phyloP scores from a whole-genome alignment of 2,329 filamentous ascomycete genomes.

The Aaosphaeria pasadenensis region DNA sequence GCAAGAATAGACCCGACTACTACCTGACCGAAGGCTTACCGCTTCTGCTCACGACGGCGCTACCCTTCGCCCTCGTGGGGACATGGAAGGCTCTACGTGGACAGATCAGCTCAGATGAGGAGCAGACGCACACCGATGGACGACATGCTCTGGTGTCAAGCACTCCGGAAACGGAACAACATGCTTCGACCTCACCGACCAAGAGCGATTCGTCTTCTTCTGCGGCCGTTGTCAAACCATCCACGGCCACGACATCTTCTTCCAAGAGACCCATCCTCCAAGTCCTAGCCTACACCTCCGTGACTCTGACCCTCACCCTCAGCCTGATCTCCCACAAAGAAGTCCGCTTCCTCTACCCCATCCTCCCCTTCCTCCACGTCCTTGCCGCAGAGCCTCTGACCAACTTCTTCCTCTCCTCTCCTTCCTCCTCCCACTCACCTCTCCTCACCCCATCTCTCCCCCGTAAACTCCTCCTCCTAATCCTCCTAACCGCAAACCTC shows the following conservation, averaged over 20 bases:
- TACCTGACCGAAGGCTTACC: conserved; percentile 89
- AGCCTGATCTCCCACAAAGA: conserved; percentile 92
- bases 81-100: conserved; percentile 48
- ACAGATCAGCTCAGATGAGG: neutral
- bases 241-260: conserved; percentile 9
- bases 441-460: conserved; percentile 2
- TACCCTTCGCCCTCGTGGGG: conserved; percentile 71
- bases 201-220: neutral
- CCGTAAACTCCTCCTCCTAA: conserved; percentile 52
- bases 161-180: neutral
- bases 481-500: conserved; percentile 64
- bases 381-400: conserved; percentile 68
- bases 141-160: neutral
- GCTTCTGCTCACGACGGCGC: conserved; percentile 75
- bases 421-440: neutral
- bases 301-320: conserved; percentile 62
- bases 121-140: neutral
- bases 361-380: conserved; percentile 82
- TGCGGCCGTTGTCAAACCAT: neutral
- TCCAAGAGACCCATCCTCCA: conserved; percentile 13
- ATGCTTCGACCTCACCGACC: neutral
- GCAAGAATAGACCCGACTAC: conserved; percentile 86
- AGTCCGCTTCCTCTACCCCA: conserved; percentile 92
- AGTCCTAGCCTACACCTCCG: conserved; percentile 41
- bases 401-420: conserved; percentile 56